Percentiles rank a stretch among this genome's conserved stretches.
Evolutionary conservation across 495 filamentous ascomycete genomes (phyloP).

Genomic region (Chaetomium cochliodes): DNA sequence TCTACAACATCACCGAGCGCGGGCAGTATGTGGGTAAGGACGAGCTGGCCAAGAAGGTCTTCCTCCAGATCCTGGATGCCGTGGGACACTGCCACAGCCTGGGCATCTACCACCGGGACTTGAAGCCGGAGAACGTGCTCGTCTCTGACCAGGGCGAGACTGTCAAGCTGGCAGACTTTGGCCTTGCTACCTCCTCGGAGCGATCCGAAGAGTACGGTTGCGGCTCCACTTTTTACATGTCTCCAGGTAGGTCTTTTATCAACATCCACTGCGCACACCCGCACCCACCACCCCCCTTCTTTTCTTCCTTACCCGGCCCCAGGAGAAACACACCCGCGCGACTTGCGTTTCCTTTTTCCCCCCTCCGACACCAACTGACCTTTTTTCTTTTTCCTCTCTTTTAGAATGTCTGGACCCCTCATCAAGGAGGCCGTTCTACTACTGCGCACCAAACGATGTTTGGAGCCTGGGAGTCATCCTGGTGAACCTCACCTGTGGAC

Average conservation of each 20-base stretch:
- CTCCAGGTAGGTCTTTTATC: slow-evolving; percentile 70
- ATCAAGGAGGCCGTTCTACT: slow-evolving; percentile 79
- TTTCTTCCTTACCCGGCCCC: background rate
- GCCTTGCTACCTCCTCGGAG: slow-evolving; percentile 80
- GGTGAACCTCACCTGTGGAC: slow-evolving; percentile 95
- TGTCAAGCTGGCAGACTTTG: slow-evolving; percentile 96
- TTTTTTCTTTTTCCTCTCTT: slow-evolving; percentile 14
- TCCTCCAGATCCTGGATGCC: slow-evolving; percentile 96
- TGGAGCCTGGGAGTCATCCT: slow-evolving; percentile 98
- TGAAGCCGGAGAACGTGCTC: slow-evolving; percentile 98
- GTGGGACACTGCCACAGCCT: slow-evolving; percentile 90
- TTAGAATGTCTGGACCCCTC: slow-evolving; percentile 91
- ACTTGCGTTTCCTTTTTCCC: slow-evolving; percentile 11
- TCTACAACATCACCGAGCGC: slow-evolving; percentile 93
- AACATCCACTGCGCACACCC: background rate
- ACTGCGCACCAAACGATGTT: slow-evolving; percentile 91
- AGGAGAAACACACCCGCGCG: background rate
- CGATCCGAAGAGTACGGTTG: slow-evolving; percentile 94
- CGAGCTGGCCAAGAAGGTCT: slow-evolving; percentile 76
- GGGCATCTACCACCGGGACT: slow-evolving; percentile 94
- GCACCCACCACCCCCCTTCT: background rate
- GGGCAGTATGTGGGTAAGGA: slow-evolving; percentile 93
- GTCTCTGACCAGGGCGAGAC: slow-evolving; percentile 83
- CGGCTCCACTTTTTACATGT: slow-evolving; percentile 99
- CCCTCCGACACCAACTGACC: slow-evolving; percentile 10